A percentile compares a stretch with the other conserved stretches of the same genome.
Evolutionary conservation across 176 grass and related monocot species (phyloP).

Genomic region (Lolium perenne): DNA sequence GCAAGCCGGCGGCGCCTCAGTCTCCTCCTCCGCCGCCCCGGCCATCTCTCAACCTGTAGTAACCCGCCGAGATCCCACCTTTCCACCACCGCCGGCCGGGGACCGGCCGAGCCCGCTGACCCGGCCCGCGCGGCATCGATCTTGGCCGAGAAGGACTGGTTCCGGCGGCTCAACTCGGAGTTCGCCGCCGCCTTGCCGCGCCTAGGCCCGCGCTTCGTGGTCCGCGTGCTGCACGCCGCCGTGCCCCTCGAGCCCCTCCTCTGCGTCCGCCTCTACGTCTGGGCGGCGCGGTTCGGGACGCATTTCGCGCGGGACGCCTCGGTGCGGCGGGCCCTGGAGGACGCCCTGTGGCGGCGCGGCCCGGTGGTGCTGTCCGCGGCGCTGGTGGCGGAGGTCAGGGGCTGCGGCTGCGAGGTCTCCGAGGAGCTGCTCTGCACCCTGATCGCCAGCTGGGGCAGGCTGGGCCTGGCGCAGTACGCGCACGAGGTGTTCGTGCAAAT

Average conservation of each 20-base stretch:
- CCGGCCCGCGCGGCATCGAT: conserved; percentile 53
- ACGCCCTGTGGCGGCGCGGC: conserved; percentile 71
- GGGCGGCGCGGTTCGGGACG: conserved; percentile 65
- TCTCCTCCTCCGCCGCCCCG: conserved; percentile 21
- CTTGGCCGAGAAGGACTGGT: conserved; percentile 56
- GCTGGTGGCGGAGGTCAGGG: conserved; percentile 63
- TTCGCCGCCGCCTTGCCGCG: conserved; percentile 36
- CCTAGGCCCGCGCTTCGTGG: conserved; percentile 55
- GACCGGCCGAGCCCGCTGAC: conserved; percentile 36
- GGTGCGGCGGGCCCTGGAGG: conserved; percentile 59
- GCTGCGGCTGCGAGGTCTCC: conserved; percentile 60
- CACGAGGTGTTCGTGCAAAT: conserved; percentile 88
- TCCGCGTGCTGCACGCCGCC: conserved; percentile 51
- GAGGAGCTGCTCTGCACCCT: conserved; percentile 74
- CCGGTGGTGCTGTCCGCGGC: conserved; percentile 64
- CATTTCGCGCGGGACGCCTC: conserved; percentile 58
- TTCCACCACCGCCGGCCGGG: conserved; percentile 2
- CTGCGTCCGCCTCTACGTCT: conserved; percentile 74
- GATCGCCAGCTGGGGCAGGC: conserved; percentile 70
- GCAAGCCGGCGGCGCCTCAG: conserved; percentile 4
- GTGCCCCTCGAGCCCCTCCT: conserved; percentile 43
- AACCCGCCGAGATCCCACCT: conserved; percentile 20
- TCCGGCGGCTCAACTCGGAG: conserved; percentile 62
- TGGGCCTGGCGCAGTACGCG: conserved; percentile 74
- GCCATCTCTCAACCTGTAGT: neutral